These are phyloP conservation scores for Nicotiana noctiflora DNA, from an alignment of 257 asterid species.

Conservation along the genomic window DNA sequence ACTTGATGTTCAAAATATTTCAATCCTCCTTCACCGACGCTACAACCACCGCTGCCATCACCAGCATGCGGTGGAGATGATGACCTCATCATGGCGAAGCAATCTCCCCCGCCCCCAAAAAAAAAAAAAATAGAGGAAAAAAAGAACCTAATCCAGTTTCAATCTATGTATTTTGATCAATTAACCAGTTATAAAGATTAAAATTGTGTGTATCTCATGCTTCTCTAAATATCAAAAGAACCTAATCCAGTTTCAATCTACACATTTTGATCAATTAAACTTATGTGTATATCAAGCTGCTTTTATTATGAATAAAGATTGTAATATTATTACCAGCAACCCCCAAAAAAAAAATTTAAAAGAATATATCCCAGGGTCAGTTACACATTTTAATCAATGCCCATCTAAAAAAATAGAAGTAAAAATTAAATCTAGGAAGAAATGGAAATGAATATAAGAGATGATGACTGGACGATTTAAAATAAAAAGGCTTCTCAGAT, in stretches of 20 bases:
- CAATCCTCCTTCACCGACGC: conserved; percentile 20
- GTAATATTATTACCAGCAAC: neutral
- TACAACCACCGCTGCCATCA: neutral
- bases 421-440: no score
- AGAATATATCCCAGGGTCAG: neutral
- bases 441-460: no score
- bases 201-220: neutral
- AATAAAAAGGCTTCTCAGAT: neutral
- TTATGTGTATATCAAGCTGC: neutral
- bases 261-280: neutral
- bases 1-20: conserved; percentile 43
- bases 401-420: neutral
- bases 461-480: no score
- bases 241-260: conserved; percentile 2
- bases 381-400: neutral
- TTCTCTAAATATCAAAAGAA: neutral
- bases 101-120: neutral
- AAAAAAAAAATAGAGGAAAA: neutral
- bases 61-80: neutral
- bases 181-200: neutral
- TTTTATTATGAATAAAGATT: neutral
- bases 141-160: neutral
- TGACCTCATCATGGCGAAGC: neutral
- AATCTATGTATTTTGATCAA: neutral
- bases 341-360: neutral